Evolutionary conservation across 2,329 filamentous ascomycete genomes (phyloP).

Genomic region (Xylariales sp.): DNA sequence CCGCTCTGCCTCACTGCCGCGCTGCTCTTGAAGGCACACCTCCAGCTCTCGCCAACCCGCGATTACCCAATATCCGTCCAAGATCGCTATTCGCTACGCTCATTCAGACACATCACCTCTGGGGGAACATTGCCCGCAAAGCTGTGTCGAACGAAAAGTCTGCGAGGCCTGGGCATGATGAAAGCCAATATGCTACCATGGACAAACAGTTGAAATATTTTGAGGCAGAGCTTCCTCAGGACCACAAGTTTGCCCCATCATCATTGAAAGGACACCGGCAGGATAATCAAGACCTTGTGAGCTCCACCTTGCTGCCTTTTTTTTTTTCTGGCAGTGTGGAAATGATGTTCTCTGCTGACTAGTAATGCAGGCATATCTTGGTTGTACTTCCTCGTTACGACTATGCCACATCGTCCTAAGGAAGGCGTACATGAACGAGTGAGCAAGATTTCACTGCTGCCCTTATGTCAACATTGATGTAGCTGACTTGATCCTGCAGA

Average conservation of each 20-base stretch:
- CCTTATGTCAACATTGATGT: too few relatives aligned
- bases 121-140: conserved; percentile 47
- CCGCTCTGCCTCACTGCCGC: conserved; percentile 41
- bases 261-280: conserved; percentile 41
- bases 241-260: conserved; percentile 41
- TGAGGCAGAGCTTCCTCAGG: conserved; percentile 41
- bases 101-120: conserved; percentile 51
- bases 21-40: conserved; percentile 50
- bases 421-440: conserved; percentile 50
- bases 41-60: conserved; percentile 41
- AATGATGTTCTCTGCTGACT: not conserved
- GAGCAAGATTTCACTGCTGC: conserved; percentile 13
- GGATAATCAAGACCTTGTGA: conserved; percentile 45
- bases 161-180: conserved; percentile 39
- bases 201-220: conserved; percentile 39
- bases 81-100: conserved; percentile 52
- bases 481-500: too few relatives aligned
- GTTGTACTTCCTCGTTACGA: conserved; percentile 49
- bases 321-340: too few relatives aligned
- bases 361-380: conserved; percentile 43
- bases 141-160: conserved; percentile 40
- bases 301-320: too few relatives aligned
- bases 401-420: conserved; percentile 54
- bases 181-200: conserved; percentile 43
- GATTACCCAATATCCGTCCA: conserved; percentile 34